These are phyloP conservation scores for Magnaporthiopsis rhizophila DNA, from an alignment of 2,329 filamentous ascomycete species.

Conservation along the genomic window DNA sequence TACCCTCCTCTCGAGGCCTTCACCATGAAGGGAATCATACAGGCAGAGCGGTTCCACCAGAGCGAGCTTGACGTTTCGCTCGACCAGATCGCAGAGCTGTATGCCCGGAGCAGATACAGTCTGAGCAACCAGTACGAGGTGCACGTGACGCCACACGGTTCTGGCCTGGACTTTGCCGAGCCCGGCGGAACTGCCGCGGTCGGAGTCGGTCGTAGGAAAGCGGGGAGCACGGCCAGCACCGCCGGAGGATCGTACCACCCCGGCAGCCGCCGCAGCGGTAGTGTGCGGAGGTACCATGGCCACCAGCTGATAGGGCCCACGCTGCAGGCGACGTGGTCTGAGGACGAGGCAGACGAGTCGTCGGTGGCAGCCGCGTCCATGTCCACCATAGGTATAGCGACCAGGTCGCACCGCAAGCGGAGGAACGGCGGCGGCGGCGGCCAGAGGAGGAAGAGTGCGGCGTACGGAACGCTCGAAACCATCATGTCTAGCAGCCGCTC, in stretches of 20 bases:
- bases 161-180: slow-evolving; percentile 39
- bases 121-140: slow-evolving; percentile 61
- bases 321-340: slow-evolving; percentile 47
- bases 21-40: slow-evolving; percentile 56
- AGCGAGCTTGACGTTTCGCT: slow-evolving; percentile 48
- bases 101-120: slow-evolving; percentile 56
- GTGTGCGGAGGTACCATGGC: slow-evolving; percentile 9
- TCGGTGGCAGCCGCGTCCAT: slow-evolving; percentile 12
- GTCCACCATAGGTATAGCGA: neutral
- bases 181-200: slow-evolving; percentile 9
- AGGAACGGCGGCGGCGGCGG: slow-evolving; percentile 24
- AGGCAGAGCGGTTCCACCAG: slow-evolving; percentile 29
- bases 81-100: slow-evolving; percentile 60
- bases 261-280: neutral
- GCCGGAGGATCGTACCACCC: slow-evolving; percentile 8
- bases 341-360: slow-evolving; percentile 38
- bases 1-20: slow-evolving; percentile 57
- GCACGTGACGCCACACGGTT: slow-evolving; percentile 54
- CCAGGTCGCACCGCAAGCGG: slow-evolving; percentile 29
- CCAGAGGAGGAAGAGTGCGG: slow-evolving; percentile 39
- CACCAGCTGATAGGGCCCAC: slow-evolving; percentile 39
- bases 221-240: neutral
- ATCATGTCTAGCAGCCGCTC: slow-evolving; percentile 60
- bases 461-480: slow-evolving; percentile 56
- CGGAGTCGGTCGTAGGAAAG: neutral